Evolutionary conservation across 306 rosid species (phyloP).

Genomic region (Medicago truncatula): MtrunA17r5.0-ANR NC_053047.1:1015501-1016000

Average conservation of each 20-base stretch:
- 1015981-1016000: slow-evolving; percentile 48
- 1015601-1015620: slow-evolving; percentile 34
- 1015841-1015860: slow-evolving; percentile 37
- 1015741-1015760: slow-evolving; percentile 22
- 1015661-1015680: slow-evolving; percentile 48
- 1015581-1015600: slow-evolving; percentile 47
- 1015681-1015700: slow-evolving; percentile 40
- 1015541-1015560: slow-evolving; percentile 40
- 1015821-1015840: slow-evolving; percentile 23
- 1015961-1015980: slow-evolving; percentile 47
- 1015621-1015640: slow-evolving; percentile 42
- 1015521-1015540: slow-evolving; percentile 53
- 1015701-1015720: slow-evolving; percentile 35
- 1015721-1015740: slow-evolving; percentile 36
- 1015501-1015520: slow-evolving; percentile 46
- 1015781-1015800: slow-evolving; percentile 45
- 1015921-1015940: slow-evolving; percentile 30
- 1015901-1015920: slow-evolving; percentile 34
- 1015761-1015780: slow-evolving; percentile 50
- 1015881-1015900: slow-evolving; percentile 49
- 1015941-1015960: slow-evolving; percentile 33
- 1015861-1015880: slow-evolving; percentile 48
- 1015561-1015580: slow-evolving; percentile 40
- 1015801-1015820: slow-evolving; percentile 42
- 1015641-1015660: slow-evolving; percentile 55